Percentiles rank a stretch among this genome's conserved stretches.
Evolutionary conservation across 768 basidiomycete species (phyloP).

Genomic region (Clitopilus hobsonii): DNA sequence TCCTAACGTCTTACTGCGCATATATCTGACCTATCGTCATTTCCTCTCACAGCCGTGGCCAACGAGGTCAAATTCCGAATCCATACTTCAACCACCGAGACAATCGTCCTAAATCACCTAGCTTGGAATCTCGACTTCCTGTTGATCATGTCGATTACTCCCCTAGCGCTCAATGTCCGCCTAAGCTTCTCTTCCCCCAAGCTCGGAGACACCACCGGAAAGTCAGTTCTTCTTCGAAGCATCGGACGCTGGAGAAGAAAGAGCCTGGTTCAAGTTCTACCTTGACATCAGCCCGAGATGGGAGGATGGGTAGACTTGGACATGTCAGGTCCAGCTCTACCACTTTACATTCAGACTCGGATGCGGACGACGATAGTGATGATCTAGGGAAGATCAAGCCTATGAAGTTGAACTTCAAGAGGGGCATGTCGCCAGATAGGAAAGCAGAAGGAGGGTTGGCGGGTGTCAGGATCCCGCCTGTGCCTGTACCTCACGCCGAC

Average conservation of each 20-base stretch:
- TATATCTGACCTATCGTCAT: neutral
- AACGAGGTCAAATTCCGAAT: constrained; percentile 57
- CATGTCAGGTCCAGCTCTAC: neutral
- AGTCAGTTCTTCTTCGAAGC: neutral
- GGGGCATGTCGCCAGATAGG: neutral
- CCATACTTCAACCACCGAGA: constrained; percentile 48
- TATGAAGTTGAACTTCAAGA: neutral
- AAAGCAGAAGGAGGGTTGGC: neutral
- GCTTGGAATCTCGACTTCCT: constrained; percentile 49
- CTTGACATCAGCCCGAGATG: too few species aligned
- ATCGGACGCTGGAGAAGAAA: neutral
- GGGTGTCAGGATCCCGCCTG: neutral
- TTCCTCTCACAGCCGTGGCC: constrained; percentile 53
- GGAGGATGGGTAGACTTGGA: neutral
- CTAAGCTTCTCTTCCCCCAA: constrained; percentile 51
- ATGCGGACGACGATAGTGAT: neutral
- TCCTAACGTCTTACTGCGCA: neutral
- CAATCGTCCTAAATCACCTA: constrained; percentile 37
- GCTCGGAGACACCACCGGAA: constrained; percentile 6
- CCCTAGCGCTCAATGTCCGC: constrained; percentile 47
- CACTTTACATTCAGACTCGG: neutral
- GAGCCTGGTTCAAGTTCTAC: neutral
- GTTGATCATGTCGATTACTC: constrained; percentile 64
- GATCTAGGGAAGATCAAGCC: neutral
- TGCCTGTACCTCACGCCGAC: neutral